Conservation (phyloP, 78 protist species). For the Protostelium mycophagum region DNA sequence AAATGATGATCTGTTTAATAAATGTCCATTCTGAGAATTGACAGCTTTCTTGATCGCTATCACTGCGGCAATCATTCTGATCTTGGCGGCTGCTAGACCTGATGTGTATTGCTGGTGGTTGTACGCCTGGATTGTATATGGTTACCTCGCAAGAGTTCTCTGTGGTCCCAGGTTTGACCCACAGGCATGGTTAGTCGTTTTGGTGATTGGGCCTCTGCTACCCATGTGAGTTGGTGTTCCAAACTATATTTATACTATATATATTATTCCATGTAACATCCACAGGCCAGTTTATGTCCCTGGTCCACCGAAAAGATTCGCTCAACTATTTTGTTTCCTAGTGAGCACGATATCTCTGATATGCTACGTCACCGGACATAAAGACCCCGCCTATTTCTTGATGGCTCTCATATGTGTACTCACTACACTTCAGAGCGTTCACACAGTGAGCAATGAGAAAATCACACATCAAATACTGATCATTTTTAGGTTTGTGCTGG, state of each 20-base stretch:
- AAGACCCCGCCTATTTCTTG: not conserved
- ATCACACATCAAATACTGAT: no score
- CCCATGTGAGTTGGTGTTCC: not conserved
- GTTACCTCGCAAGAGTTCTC: not conserved
- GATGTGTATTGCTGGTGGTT: not conserved
- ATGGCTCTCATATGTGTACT: not conserved
- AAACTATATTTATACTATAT: no score
- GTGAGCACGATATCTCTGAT: not conserved
- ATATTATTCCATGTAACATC: no score
- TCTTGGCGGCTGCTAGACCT: not conserved
- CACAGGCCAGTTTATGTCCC: not conserved
- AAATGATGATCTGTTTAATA: not conserved
- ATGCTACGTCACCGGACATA: not conserved
- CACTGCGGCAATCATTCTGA: not conserved
- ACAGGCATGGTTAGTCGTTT: not conserved
- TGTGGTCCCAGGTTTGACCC: not conserved
- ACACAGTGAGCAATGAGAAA: no score
- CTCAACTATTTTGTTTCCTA: not conserved
- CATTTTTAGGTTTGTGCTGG: not conserved
- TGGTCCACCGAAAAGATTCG: not conserved
- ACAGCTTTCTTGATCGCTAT: not conserved
- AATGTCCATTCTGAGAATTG: no score
- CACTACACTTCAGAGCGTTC: not conserved
- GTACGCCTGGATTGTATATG: not conserved
- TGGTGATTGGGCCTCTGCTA: not conserved